Percentiles rank a stretch among this genome's conserved stretches.
These are phyloP conservation scores for Echinochloa phyllopogon DNA, from an alignment of 176 grass and related monocot species.

Conservation along the genomic window DNA sequence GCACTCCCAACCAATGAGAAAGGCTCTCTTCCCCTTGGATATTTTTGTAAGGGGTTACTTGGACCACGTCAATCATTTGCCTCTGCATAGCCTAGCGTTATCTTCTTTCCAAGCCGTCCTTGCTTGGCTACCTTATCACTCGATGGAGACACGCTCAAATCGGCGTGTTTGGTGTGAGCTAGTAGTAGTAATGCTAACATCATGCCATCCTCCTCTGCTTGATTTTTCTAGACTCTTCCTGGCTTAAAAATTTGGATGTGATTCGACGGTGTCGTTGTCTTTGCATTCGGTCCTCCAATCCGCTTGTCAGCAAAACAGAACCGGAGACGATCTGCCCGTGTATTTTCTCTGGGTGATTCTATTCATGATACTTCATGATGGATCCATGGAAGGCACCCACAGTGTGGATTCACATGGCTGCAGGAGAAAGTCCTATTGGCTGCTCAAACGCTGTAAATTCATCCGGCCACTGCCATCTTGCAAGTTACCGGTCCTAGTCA, in stretches of 20 bases:
- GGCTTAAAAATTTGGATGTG: not conserved
- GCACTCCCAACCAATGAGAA: not conserved
- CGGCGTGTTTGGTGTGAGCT: not conserved
- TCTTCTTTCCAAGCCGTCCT: slow-evolving; percentile 12
- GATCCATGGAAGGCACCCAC: not conserved
- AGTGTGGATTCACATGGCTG: not conserved
- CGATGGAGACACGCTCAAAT: slow-evolving; percentile 17
- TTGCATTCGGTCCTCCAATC: too few relatives aligned
- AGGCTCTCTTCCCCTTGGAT: not conserved
- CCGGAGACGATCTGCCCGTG: too few relatives aligned
- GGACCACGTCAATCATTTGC: slow-evolving; percentile 34
- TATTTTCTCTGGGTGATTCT: too few relatives aligned
- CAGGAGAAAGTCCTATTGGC: not conserved
- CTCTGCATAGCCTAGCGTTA: not conserved
- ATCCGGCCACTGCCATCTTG: not conserved
- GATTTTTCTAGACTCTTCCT: not conserved
- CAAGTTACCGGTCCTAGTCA: not conserved
- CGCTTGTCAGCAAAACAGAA: too few relatives aligned
- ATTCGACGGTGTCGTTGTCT: not conserved
- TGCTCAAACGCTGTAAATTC: not conserved
- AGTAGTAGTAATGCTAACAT: not conserved
- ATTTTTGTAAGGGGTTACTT: not conserved
- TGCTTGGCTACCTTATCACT: not conserved
- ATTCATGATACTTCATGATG: not conserved
- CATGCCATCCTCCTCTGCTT: too few relatives aligned